Base-by-base conservation (phyloP, 148 eudicot species). In the Suaeda aralocaspica region DNA sequence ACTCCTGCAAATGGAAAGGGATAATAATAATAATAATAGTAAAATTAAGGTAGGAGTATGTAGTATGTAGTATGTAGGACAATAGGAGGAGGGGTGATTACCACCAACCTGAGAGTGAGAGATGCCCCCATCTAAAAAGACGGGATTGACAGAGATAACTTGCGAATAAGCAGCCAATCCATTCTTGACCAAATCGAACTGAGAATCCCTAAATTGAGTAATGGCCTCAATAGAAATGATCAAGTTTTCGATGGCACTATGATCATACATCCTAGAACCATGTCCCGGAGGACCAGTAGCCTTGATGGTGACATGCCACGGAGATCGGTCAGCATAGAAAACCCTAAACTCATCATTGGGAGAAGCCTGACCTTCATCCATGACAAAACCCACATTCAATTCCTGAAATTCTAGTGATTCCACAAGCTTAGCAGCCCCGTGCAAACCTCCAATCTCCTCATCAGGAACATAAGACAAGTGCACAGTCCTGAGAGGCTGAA, bases 361-460 rank as follows among this genome's bases (percentile, higher is more conserved):
- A 9, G 89, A 86, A 0, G 99, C 91, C 68, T 94, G 96, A 0
- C 99, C 97, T 68, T 91, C 99, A 49, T 94, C 99, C 80, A 94
- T 46, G 67, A 79, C 74, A 80, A 91, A 89, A 71, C 93, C 98
- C 0, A 89, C 65, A 45, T 94, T 91, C 75, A 91, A 31, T 14
- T 72, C 78, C 29, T 78, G 71, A 70, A 94, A 94, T 67, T 82
- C 89, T n/a, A 83, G 34, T 1, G 84, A 76, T 59, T 60, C 48
- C 3, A 74, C 88, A 39, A 94, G 89, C 70, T 53, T 81, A 5
- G 79, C 88, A 61, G 79, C 79, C 72, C 98, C 98, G 62, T 84
- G 86, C 9, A 77, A 50, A 34, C 97, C 99, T 0, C 97, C 99
- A 46, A 86, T 69, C 76, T 94, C 99, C 77, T 94, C 97, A 2